Evolutionary conservation across 345 rosid genomes (phyloP).

Genomic region (Alliaria petiolata): DNA sequence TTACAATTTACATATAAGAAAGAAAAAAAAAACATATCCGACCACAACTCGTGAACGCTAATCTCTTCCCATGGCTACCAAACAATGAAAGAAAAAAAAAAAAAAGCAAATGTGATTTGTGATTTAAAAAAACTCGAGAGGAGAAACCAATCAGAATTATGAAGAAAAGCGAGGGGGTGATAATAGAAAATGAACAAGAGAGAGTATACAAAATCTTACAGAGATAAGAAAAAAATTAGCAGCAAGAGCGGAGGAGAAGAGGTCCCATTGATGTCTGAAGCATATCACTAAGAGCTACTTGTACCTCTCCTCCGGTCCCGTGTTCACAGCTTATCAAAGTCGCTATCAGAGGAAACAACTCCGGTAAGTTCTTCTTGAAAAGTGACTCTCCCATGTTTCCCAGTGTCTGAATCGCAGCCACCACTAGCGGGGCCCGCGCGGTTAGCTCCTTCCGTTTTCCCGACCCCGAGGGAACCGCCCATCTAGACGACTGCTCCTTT

Average conservation of each 20-base stretch:
- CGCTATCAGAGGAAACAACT: constrained; percentile 73
- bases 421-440: constrained; percentile 73
- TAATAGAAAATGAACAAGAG: neutral
- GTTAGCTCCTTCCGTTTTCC: constrained; percentile 78
- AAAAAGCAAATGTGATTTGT: constrained; percentile 9
- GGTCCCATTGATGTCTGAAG: constrained; percentile 81
- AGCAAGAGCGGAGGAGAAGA: constrained; percentile 68
- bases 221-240: constrained; percentile 29
- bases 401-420: constrained; percentile 73
- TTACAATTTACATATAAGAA: constrained; percentile 26
- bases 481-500: constrained; percentile 39
- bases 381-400: constrained; percentile 72
- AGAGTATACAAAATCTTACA: constrained; percentile 30
- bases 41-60: constrained; percentile 25
- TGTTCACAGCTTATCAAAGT: constrained; percentile 89
- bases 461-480: constrained; percentile 73
- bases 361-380: constrained; percentile 63
- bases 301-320: constrained; percentile 80
- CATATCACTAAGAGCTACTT: constrained; percentile 88
- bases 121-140: neutral
- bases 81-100: neutral
- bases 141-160: constrained; percentile 5
- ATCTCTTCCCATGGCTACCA: constrained; percentile 20
- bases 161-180: neutral
- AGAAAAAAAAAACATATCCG: neutral